Evolutionary conservation across 2,329 filamentous ascomycete species (phyloP).

Genomic region (Xylariaceae sp.): DNA sequence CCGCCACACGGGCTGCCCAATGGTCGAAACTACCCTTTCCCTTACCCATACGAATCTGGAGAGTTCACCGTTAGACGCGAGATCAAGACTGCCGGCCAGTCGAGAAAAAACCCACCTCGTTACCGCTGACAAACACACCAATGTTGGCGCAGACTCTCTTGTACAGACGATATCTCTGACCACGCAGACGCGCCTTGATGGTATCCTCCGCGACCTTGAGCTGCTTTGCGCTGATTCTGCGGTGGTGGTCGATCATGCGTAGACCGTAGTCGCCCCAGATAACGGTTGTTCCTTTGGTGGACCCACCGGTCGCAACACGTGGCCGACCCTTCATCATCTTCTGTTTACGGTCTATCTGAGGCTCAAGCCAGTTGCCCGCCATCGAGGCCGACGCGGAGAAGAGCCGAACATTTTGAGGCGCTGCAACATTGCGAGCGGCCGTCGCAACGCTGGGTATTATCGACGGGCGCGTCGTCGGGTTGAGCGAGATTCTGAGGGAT

Average conservation of each 20-base stretch:
- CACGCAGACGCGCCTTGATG: conserved; percentile 81
- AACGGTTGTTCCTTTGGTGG: conserved; percentile 86
- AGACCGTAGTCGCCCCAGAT: conserved; percentile 95
- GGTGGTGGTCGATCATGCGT: conserved; percentile 88
- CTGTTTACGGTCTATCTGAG: conserved; percentile 67
- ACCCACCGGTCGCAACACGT: conserved; percentile 84
- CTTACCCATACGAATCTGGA: conserved; percentile 90
- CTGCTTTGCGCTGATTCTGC: conserved; percentile 79
- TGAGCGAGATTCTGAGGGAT: conserved; percentile 42
- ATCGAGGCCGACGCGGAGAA: conserved; percentile 65
- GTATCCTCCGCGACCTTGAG: conserved; percentile 90
- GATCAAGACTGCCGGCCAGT: neutral
- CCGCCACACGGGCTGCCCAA: conserved; percentile 85
- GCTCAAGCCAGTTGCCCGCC: conserved; percentile 74
- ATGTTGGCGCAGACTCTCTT: conserved; percentile 88
- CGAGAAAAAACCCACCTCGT: conserved; percentile 57
- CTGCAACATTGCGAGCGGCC: conserved; percentile 32
- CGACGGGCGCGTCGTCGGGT: conserved; percentile 37
- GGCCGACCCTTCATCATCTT: conserved; percentile 90
- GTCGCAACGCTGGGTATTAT: conserved; percentile 28
- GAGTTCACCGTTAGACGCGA: conserved; percentile 14
- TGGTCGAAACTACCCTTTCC: conserved; percentile 97
- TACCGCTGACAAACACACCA: conserved; percentile 91
- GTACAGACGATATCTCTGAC: conserved; percentile 88
- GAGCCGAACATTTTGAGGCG: conserved; percentile 48